Evolutionary conservation across 768 basidiomycete species (phyloP).

Genomic region (Bullera alba): DNA sequence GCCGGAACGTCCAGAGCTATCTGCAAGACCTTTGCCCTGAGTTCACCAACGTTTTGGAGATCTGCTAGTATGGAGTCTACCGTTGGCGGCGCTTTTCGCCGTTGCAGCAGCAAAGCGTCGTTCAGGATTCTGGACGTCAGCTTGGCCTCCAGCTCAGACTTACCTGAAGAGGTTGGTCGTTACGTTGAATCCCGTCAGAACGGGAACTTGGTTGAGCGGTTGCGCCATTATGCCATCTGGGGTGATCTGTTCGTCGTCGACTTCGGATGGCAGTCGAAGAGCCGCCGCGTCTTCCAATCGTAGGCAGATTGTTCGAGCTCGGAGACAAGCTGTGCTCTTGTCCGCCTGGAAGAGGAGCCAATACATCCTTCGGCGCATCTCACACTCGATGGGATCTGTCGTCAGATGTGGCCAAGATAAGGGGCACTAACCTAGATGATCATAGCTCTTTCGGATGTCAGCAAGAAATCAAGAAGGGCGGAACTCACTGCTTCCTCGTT

Average conservation of each 20-base stretch:
- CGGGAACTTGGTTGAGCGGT: conserved; percentile 23
- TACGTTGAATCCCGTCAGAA: conserved; percentile 39
- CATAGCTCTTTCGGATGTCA: not conserved
- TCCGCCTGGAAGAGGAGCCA: conserved; percentile 82
- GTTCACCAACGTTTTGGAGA: conserved; percentile 24
- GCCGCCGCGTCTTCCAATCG: conserved; percentile 64
- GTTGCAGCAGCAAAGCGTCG: conserved; percentile 27
- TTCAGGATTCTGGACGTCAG: conserved; percentile 24
- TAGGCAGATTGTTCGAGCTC: conserved; percentile 29
- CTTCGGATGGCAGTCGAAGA: conserved; percentile 25
- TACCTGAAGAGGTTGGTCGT: conserved; percentile 31
- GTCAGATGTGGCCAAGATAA: conserved; percentile 56
- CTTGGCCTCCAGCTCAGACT: not conserved
- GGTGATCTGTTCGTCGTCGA: conserved; percentile 43
- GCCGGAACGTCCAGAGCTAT: conserved; percentile 20
- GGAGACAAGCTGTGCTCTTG: conserved; percentile 51
- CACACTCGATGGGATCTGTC: conserved; percentile 71
- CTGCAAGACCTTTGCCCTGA: conserved; percentile 24
- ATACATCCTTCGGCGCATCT: conserved; percentile 67
- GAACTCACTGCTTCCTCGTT: conserved; percentile 33
- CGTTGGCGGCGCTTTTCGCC: conserved; percentile 22
- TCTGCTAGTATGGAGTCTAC: conserved; percentile 30
- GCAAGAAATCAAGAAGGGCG: not conserved
- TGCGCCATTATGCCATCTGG: conserved; percentile 27
- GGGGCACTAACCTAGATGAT: conserved; percentile 13